These are phyloP conservation scores for Elymus sibiricus DNA, from an alignment of 176 grass and related monocot genomes.

Conservation along the genomic window DNA sequence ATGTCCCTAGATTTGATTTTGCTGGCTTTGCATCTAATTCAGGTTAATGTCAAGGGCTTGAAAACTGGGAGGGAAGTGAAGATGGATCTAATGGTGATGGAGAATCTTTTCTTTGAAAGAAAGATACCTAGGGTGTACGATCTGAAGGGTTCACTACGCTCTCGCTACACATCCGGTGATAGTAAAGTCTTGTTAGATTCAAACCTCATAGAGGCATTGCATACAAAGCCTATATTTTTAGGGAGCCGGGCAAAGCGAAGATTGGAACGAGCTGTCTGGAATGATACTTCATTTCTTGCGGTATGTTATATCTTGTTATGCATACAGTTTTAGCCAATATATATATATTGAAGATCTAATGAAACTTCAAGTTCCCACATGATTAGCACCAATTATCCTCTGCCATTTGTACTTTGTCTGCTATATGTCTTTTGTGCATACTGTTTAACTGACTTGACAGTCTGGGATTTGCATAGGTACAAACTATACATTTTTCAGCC, in stretches of 20 bases:
- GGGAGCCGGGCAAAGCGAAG: conserved; percentile 76
- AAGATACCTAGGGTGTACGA: conserved; percentile 94
- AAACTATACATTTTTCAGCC: not conserved
- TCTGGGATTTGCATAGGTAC: not conserved
- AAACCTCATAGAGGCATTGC: conserved; percentile 82
- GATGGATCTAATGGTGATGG: conserved; percentile 97
- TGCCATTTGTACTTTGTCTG: not conserved
- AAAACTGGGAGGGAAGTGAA: conserved; percentile 77
- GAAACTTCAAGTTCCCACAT: not conserved
- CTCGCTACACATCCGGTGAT: conserved; percentile 66
- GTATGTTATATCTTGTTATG: conserved; percentile 40
- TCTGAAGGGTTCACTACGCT: conserved; percentile 90
- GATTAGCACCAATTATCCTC: not conserved
- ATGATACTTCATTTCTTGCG: conserved; percentile 95
- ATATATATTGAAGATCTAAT: not conserved
- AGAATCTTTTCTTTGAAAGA: conserved; percentile 91
- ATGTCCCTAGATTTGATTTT: conserved; percentile 15
- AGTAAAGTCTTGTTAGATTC: conserved; percentile 89
- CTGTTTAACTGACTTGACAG: conserved; percentile 2
- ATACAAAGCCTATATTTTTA: conserved; percentile 88
- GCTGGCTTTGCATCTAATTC: conserved; percentile 28
- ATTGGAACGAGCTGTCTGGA: conserved; percentile 91
- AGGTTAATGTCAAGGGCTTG: conserved; percentile 73
- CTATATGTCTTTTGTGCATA: not conserved
- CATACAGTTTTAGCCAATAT: conserved; percentile 1